phyloP scores from a whole-genome alignment of 78 protist genomes.

The Dictyostelium purpureum region DNA sequence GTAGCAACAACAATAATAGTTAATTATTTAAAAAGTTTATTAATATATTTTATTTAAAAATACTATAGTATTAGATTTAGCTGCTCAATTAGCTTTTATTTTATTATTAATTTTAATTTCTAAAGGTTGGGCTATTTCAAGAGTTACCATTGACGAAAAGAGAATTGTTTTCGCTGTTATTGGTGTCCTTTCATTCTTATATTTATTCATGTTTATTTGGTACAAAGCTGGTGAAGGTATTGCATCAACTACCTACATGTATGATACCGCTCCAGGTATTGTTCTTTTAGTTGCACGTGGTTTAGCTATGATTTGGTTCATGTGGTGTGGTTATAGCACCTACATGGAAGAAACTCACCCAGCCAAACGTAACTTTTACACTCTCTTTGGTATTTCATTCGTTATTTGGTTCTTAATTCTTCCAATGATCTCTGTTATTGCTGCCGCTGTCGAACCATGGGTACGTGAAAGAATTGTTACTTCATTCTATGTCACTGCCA shows the following conservation, averaged over 20 bases:
- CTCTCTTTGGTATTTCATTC: constrained; percentile 44
- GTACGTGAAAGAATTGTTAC: constrained; percentile 58
- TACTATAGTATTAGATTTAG: constrained; percentile 46
- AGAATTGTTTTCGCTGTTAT: constrained; percentile 48
- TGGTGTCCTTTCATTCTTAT: constrained; percentile 58
- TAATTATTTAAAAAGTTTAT: neutral
- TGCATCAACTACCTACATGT: constrained; percentile 74
- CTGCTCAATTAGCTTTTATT: constrained; percentile 60
- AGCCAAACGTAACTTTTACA: constrained; percentile 77
- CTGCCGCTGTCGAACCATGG: constrained; percentile 75
- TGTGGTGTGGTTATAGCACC: constrained; percentile 73
- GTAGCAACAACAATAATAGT: neutral
- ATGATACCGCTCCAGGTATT: constrained; percentile 84
- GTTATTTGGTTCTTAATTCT: constrained; percentile 74
- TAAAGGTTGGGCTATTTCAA: constrained; percentile 83
- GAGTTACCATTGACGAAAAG: constrained; percentile 56
- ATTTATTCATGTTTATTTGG: constrained; percentile 75
- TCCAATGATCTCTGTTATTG: constrained; percentile 67
- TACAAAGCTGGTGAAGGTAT: constrained; percentile 45
- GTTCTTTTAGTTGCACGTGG: constrained; percentile 48
- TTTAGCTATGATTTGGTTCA: constrained; percentile 74
- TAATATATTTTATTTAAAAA: neutral
- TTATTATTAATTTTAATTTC: constrained; percentile 59
- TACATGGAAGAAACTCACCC: constrained; percentile 79
- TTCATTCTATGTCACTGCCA: constrained; percentile 71